Base-by-base conservation (phyloP, 352 stramenopile species). In the Phytophthora uliginosa region DNA sequence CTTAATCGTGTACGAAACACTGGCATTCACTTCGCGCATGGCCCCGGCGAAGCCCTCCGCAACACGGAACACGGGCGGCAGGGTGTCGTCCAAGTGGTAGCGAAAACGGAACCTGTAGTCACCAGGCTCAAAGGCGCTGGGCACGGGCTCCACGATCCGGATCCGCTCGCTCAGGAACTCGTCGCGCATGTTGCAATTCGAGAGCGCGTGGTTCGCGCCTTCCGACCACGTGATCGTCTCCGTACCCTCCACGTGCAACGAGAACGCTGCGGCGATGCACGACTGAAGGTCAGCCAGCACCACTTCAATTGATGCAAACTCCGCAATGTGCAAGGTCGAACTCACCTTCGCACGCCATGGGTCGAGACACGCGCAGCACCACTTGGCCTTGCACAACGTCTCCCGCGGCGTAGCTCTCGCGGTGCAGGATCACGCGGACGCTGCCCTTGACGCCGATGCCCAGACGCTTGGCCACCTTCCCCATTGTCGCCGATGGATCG, bases 1-100 rank as follows among this genome's bases (percentile, higher is more conserved):
- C 54, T 88, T 92, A 20, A 95, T 78, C 18, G 78, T 84, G 74
- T 95, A 95, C 33, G 85, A 77, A 64, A 95, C 89, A 4, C 79
- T 91, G 24, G 83, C 82, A 31, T 90, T 79, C 15, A 92, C 70
- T 18, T 77, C 34, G 10, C 52, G 57, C 65, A 76, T 73, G 28
- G 53, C 13, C 1, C 53, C 59, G 1, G 61, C 70, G 51, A 60
- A 71, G 13, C 64, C 61, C 17, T 68, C 48, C 13, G 57, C 38
- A 34, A 84, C 69, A 13, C 71, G 59, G 53, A 82, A 76, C 1
- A 84, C 83, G 4, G 81, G 71, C 7, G 82, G 78, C 24, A 91
- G 64, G 4, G 78, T 69, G 34, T 88, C 81, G 1, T 75, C 72
- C 7, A 94, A 59, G 52, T 61, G 70, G 40, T 73, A 73, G 24